Base-by-base conservation (phyloP, 2,329 filamentous ascomycete species). In the Talaromyces sp. region DNA sequence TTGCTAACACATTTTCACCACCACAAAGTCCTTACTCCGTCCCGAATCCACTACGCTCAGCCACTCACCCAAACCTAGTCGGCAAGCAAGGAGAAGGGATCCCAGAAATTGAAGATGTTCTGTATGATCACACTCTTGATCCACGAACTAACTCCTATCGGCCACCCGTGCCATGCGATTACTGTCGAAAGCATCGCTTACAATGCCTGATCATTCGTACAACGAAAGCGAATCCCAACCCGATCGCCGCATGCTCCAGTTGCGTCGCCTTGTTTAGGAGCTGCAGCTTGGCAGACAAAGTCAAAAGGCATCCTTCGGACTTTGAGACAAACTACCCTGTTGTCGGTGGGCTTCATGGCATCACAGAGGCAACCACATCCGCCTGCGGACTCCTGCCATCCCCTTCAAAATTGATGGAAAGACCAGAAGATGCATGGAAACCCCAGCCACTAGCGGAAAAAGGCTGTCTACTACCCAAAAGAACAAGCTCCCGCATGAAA, bases 231-330 rank as follows among this genome's bases (percentile, higher is more conserved):
- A 84, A 84, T 64, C 82, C 82, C 0, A 84, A 84, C 63, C 82
- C 82, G 1, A 73, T 80, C 59, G 74, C 73, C 6, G 77, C 82
- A 0, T 84, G 82, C 67, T 83, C 82, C 3, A 83, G 80, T 66
- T 84, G 82, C 64, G 82, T 82, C 4, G 82, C 82, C 0, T 72
- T 84, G 1, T 84, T 82, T 64, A 75, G 82, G 1, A 80, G 83
- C 65, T 84, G 82, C 69, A 84, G 82, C 60, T 73, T 84, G 5
- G 78, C 82, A 1, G 78, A 75, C 13, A 74, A 77, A 19, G 74
- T 74, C 43, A 84, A 84, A 67, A 77, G 82, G 9, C 73, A 77
- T 1, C 76, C 81, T 0, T 81, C 77, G 0, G 71, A 74, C 2
- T 84, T 83, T 67, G 82, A 84, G 70, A 83, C 82, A 0, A 69